Conservation (phyloP, 129 eudicot species). For the Calendula officinalis region DNA sequence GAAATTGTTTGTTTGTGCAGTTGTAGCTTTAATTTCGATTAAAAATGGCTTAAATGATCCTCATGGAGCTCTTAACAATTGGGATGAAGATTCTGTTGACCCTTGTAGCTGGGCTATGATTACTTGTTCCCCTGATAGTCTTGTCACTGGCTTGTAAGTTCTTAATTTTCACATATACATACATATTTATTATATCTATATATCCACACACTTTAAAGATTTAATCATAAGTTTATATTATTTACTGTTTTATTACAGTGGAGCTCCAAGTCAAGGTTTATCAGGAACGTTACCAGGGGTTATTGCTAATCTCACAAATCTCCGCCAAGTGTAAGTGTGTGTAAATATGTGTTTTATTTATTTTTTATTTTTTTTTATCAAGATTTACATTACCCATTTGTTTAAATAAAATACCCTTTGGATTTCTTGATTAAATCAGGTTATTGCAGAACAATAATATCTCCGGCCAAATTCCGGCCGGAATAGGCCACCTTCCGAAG, state of each 20-base stretch:
- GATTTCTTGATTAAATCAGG: conserved; percentile 32
- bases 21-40: conserved; percentile 60
- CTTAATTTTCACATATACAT: conserved; percentile 10
- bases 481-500: conserved; percentile 61
- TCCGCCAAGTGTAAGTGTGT: conserved; percentile 74
- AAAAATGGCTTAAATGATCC: conserved; percentile 65
- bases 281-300: conserved; percentile 72
- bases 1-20: conserved; percentile 33
- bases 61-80: conserved; percentile 76
- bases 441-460: conserved; percentile 87
- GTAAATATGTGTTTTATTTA: background rate
- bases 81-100: conserved; percentile 97
- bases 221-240: background rate
- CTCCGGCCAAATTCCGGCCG: conserved; percentile 72
- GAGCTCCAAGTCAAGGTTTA: conserved; percentile 93
- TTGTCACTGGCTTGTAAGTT: conserved; percentile 73
- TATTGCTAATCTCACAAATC: conserved; percentile 82
- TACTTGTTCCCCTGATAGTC: conserved; percentile 86
- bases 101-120: conserved; percentile 99
- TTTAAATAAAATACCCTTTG: background rate
- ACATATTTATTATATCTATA: background rate
- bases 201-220: background rate
- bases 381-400: background rate
- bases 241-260: conserved; percentile 49
- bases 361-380: background rate